Evolutionary conservation across 1,284 basidiomycete species (phyloP), one percentile per base, ranked within the genome.

Genomic region (Heterobasidion parviporum): DNA sequence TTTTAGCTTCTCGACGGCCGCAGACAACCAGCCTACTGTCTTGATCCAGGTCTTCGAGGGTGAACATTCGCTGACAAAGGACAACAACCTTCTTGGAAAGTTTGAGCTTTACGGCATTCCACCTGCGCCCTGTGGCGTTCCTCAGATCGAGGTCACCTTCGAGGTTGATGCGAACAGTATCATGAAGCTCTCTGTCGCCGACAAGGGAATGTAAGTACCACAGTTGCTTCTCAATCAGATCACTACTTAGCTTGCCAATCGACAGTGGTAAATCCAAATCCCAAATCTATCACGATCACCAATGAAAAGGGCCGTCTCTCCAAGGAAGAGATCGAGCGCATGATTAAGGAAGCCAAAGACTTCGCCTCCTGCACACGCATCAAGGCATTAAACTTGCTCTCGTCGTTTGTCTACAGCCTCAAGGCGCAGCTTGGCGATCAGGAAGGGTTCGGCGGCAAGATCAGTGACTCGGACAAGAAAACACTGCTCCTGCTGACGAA

Each of bases 1-100:
- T 34, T 33, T n/a, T 26, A 85, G 83, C 76, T 98, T 98, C 86
- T 97, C 94, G 16, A 99, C 93, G 52, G 92, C 92, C 50, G 90
- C 92, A 58, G 93, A 96, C 72, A 96, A 96, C 80, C 94, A 95
- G 75, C 89, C 89, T 47, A 92, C 88, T 43, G 92, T 95, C 62
- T 72, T 92, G 57, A 95, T 96, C 72, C 87, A 90, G 68, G 93
- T 98, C 58, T 97, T 80, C 69, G 93, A 97, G 80, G 94, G 94
- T 72, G 94, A 97, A 76, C 92, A 93, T 71, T 86, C 92, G 50
- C 76, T 96, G 70, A 97, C 94, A 67, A 95, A 95, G 83, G 94
- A 98, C 79, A 98, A 98, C 86, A 95, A 97, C 80, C 82, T 89
- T 55, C 88, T 99, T 61, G 95, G 95, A 75, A 94, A 95, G 73